Percentiles rank a stretch among this genome's conserved stretches.
phyloP scores from a whole-genome alignment of 148 eudicot species.

The Rhododendron mucronatum region DNA sequence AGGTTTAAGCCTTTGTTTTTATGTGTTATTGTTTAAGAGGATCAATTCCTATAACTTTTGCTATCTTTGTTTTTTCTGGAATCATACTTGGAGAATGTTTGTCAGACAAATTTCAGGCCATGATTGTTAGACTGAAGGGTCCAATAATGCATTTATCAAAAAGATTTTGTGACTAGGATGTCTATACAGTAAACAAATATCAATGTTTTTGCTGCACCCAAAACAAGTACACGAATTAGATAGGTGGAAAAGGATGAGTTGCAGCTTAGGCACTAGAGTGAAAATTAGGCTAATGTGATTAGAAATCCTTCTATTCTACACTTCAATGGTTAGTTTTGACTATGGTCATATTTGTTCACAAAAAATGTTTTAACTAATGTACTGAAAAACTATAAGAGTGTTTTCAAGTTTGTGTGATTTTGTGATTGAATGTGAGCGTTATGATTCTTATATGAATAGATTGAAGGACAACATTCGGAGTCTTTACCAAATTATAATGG shows the following conservation, averaged over 20 bases:
- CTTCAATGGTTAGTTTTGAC: no score
- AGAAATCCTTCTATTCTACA: no score
- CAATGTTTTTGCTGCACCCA: constrained; percentile 31
- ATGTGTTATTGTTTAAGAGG: background rate
- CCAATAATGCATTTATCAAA: background rate
- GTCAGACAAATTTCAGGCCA: background rate
- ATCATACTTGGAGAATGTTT: background rate
- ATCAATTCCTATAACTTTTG: background rate
- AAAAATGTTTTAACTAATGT: no score
- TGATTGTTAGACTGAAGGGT: background rate
- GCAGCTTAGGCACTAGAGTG: background rate
- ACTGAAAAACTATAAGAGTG: no score
- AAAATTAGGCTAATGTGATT: no score
- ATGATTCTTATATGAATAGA: no score
- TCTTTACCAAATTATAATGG: no score
- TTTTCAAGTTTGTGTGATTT: no score
- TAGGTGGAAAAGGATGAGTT: background rate
- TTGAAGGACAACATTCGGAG: no score
- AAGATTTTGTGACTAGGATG: background rate
- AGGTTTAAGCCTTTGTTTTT: background rate
- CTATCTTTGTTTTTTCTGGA: background rate
- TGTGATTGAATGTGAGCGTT: no score
- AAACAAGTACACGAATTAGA: background rate
- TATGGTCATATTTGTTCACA: no score
- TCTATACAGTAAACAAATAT: background rate